Evolutionary conservation across 2,329 filamentous ascomycete species (phyloP), one percentile per base, ranked within the genome.

Genomic region (Alternaria triticina): DNA sequence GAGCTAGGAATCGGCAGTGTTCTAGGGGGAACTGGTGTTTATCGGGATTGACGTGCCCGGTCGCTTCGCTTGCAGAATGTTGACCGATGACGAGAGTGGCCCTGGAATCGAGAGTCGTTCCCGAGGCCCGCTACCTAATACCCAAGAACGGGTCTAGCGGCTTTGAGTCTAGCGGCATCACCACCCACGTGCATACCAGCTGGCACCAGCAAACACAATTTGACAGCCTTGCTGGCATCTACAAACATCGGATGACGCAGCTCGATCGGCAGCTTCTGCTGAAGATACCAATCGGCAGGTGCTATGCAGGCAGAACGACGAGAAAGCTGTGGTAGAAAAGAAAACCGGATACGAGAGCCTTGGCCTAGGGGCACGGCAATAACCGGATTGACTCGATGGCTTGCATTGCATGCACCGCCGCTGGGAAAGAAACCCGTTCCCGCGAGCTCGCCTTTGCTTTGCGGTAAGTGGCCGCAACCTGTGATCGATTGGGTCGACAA

Each of bases 11-110:
- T 27, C 30, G 57, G 45, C 47, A 51, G 23, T 3, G 6, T 25
- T 12, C 50, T 36, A 57, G 45, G 46, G 51, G 55, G 66, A 70
- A 67, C 68, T 67, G 62, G 66, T 65, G 64, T 70, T 71, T 68
- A 65, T 49, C 40, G 45, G 46, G 13, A 52, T 23, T 55, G 59
- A 60, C 47, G 64, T 46, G 40, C 50, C 33, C 44, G 47, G 49
- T 58, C 30, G 49, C 46, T 25, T 55, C 40, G 59, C 43, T 54
- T 64, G 66, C 64, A 61, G 55, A 54, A 28, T n/a, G 47, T 47
- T 61, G 54, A 72, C 70, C 68, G 68, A 72, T 72, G 50, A 65
- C 5, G 30, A 45, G 46, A 22, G 51, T 61, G 30, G 57, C 40
- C 36, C 45, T 54, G 59, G 56, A 71, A 70, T 73, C 47, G 70